phyloP scores from a whole-genome alignment of 2,329 filamentous ascomycete genomes.

The Hymenoscyphus linearis region DNA sequence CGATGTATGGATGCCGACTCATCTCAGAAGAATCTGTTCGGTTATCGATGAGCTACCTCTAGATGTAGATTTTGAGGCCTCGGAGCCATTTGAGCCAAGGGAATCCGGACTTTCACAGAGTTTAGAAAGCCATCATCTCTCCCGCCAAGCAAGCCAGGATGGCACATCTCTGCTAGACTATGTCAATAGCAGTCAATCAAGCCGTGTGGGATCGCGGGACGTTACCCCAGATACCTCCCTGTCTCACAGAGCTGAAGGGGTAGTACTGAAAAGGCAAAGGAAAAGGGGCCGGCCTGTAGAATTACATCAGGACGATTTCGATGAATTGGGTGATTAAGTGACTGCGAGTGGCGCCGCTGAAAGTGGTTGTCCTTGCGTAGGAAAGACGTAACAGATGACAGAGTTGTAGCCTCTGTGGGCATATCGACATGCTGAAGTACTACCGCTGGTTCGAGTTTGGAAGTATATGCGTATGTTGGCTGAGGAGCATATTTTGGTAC shows the following conservation, averaged over 20 bases:
- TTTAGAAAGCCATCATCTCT: slow-evolving; percentile 14
- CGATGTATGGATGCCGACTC: slow-evolving; percentile 28
- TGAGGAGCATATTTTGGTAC: too few species aligned
- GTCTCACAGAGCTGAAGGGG: slow-evolving; percentile 3
- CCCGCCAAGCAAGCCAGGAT: slow-evolving; percentile 8
- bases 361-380: too few species aligned
- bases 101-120: slow-evolving; percentile 15
- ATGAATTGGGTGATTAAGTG: too few species aligned
- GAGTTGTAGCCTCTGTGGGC: too few species aligned
- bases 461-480: too few species aligned
- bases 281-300: slow-evolving; percentile 27
- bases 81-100: neutral
- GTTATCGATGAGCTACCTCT: slow-evolving; percentile 25
- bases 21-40: slow-evolving; percentile 29
- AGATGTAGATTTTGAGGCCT: slow-evolving; percentile 18
- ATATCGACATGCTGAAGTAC: too few species aligned
- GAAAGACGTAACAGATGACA: too few species aligned
- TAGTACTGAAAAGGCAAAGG: slow-evolving; percentile 7
- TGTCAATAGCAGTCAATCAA: slow-evolving; percentile 1
- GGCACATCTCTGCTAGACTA: neutral
- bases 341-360: too few species aligned
- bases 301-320: too few species aligned
- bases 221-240: slow-evolving; percentile 8
- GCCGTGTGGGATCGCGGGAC: slow-evolving; percentile 1
- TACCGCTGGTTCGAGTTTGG: too few species aligned